Evolutionary conservation across 1,139 yeast species (phyloP), one percentile per base, ranked within the genome.

Genomic region (Kazachstania sp.): DNA sequence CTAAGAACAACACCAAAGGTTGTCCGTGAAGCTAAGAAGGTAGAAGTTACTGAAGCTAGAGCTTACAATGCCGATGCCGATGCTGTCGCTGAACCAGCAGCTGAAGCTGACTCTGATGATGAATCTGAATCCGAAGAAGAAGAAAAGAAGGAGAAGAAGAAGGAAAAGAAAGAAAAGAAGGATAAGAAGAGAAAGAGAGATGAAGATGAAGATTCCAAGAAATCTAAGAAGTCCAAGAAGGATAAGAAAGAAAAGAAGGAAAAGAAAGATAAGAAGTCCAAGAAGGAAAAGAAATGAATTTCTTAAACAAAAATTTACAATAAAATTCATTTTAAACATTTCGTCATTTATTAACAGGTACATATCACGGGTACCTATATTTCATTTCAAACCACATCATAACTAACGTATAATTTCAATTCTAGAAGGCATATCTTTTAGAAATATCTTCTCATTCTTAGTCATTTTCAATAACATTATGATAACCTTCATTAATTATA

Each of bases 61-160:
- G 86, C 94, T 50, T 92, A 92, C 73, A 92, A 90, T 64, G 95
- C 87, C 44, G 97, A 88, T 63, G 96, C 95, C 43, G 97, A 88
- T 67, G 81, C 90, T 49, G 72, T 69, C 34, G 66, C 66, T 26
- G 72, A 65, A 40, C 72, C 70, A 50, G 71, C 72, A 44, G 41
- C 41, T 38, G 41, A 38, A 15, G 82, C 71, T 36, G 79, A 71
- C 46, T 72, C 71, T 46, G 78, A 74, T 49, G 79, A 75, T 52
- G 75, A 73, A 43, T 71, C 68, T 45, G 69, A 69, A 49, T 64
- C 68, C 65, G 62, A 64, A 50, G 54, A 57, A 26, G 58, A 65
- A 50, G 58, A 63, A 44, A 54, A 63, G 49, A 12, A 23, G 3
- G 16, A 38, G 32, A 20, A 37, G 30, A 16, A 37, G 6, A 20